Evolutionary conservation across 2,329 filamentous ascomycete genomes (phyloP).

Genomic region (Celoporthe dispersa): DNA sequence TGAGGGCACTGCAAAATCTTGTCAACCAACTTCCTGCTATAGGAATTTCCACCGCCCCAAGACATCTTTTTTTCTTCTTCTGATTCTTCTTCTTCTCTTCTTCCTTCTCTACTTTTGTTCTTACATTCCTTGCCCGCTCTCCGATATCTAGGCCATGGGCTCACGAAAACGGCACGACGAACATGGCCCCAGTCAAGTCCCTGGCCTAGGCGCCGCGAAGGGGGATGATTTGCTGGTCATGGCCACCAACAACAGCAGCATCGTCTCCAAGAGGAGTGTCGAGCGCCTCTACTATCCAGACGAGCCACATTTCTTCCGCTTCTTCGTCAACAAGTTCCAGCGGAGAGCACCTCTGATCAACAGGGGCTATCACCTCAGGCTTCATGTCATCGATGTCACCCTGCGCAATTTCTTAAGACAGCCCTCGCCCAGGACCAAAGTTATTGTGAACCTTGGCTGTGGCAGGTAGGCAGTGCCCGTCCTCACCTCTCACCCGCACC

Average conservation of each 20-base stretch:
- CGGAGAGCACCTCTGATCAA: constrained; percentile 88
- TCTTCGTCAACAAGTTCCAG: constrained; percentile 85
- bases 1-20: background rate
- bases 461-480: constrained; percentile 72
- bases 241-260: constrained; percentile 72
- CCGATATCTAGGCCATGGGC: background rate
- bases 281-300: constrained; percentile 80
- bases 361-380: constrained; percentile 83
- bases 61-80: too few species aligned
- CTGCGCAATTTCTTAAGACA: constrained; percentile 71
- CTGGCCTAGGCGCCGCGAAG: constrained; percentile 28
- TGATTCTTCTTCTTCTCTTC: background rate
- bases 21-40: background rate
- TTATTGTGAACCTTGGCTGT: constrained; percentile 84
- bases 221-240: constrained; percentile 36
- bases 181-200: background rate
- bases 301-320: constrained; percentile 82
- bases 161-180: background rate
- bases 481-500: background rate
- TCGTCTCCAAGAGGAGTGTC: constrained; percentile 91
- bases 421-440: constrained; percentile 61
- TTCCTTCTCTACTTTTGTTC: background rate
- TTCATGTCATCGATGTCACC: constrained; percentile 78
- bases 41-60: background rate
- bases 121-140: background rate